A percentile compares a stretch with the other conserved stretches of the same genome.
Conservation (phyloP, 495 filamentous ascomycete species). For the Lophiotrema nucula region DNA sequence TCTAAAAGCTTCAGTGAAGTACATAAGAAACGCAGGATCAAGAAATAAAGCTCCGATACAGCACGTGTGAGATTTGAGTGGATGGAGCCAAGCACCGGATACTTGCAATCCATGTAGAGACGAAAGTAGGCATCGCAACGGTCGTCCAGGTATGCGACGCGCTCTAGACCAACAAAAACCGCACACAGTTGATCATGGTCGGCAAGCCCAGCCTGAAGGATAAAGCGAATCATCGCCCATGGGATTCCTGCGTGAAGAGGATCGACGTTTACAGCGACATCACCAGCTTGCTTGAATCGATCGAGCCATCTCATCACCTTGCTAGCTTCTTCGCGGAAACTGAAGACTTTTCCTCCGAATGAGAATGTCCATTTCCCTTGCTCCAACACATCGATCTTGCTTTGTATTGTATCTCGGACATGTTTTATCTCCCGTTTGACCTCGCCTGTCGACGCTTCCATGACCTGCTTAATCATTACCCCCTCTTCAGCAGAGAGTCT, state of each 20-base stretch:
- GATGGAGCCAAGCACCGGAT: not conserved
- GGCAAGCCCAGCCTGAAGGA: slow-evolving; percentile 38
- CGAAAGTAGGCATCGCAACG: slow-evolving; percentile 9
- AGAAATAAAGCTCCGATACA: not conserved
- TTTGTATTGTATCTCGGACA: too few species aligned
- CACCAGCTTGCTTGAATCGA: slow-evolving; percentile 43
- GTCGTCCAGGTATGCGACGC: slow-evolving; percentile 25
- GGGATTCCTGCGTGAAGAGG: slow-evolving; percentile 45
- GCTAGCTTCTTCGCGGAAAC: not conserved
- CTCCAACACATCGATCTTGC: not conserved
- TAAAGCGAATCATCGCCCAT: slow-evolving; percentile 42
- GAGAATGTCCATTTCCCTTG: not conserved
- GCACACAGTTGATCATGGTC: slow-evolving; percentile 22
- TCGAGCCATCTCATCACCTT: slow-evolving; percentile 43
- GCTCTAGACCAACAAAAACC: slow-evolving; percentile 33
- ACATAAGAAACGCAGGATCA: not conserved
- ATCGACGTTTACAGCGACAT: slow-evolving; percentile 42
- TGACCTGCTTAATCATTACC: too few species aligned
- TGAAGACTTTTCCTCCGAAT: not conserved
- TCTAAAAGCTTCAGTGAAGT: not conserved
- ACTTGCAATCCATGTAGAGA: not conserved
- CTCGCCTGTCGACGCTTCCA: too few species aligned
- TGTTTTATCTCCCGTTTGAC: too few species aligned
- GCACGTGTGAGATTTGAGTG: not conserved
- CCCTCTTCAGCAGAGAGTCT: too few species aligned